Percentiles rank a stretch among this genome's conserved stretches.
phyloP scores from a whole-genome alignment of 495 filamentous ascomycete species.

The Cercophora scortea region DNA sequence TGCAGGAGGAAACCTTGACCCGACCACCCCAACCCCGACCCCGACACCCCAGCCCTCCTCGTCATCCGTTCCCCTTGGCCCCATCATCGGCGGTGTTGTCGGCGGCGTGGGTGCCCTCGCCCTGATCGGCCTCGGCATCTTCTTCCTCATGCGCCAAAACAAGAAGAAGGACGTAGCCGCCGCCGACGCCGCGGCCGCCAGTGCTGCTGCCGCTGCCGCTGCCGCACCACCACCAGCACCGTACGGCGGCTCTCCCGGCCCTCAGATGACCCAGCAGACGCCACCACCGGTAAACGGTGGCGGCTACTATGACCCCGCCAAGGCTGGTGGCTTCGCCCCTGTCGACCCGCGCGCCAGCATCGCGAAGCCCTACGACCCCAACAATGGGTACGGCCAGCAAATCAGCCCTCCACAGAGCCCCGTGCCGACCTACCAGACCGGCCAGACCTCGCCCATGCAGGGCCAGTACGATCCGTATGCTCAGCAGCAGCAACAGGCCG shows the following conservation, averaged over 20 bases:
- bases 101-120: constrained; percentile 35
- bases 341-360: constrained; percentile 12
- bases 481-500: background rate
- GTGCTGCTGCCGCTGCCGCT: background rate
- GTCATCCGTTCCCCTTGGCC: constrained; percentile 10
- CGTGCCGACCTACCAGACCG: background rate
- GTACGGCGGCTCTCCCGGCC: background rate
- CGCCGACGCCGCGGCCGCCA: background rate
- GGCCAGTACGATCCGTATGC: background rate
- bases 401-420: constrained; percentile 4
- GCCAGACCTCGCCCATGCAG: background rate
- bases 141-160: constrained; percentile 31
- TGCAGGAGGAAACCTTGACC: background rate
- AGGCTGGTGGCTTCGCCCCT: background rate
- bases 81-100: constrained; percentile 43
- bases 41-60: background rate
- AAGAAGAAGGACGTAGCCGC: constrained; percentile 21
- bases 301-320: constrained; percentile 1
- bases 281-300: background rate
- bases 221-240: background rate
- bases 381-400: background rate
- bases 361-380: constrained; percentile 4
- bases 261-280: constrained; percentile 9
- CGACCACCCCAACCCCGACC: background rate
- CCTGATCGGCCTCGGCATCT: constrained; percentile 31